Conservation (phyloP, 2,329 filamentous ascomycete genomes). For the Epichloe sp. region DNA sequence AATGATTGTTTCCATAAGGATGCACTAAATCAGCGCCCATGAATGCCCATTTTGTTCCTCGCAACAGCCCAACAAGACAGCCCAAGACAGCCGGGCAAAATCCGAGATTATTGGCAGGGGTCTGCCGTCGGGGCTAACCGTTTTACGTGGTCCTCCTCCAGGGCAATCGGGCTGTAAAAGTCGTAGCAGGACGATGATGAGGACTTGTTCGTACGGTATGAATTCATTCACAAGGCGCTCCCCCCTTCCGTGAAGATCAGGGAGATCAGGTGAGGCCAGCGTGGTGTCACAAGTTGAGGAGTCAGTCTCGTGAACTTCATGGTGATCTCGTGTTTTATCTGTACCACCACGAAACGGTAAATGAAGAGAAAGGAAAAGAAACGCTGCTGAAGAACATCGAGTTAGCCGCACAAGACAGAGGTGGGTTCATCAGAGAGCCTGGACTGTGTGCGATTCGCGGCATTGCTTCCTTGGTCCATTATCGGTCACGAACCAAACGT, state of each 20-base stretch:
- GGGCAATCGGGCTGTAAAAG: too few relatives aligned
- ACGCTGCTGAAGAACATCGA: background rate
- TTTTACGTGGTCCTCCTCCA: too few relatives aligned
- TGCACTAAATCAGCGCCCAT: too few relatives aligned
- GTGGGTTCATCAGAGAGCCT: background rate
- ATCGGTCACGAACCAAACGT: background rate
- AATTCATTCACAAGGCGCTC: background rate
- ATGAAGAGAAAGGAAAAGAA: background rate
- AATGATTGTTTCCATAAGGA: too few relatives aligned
- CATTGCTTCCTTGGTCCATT: background rate
- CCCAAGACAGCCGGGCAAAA: background rate
- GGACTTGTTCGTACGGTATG: background rate
- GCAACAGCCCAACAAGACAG: background rate
- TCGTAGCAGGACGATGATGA: too few relatives aligned
- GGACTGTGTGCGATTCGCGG: background rate
- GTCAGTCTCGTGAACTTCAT: background rate
- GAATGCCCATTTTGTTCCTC: too few relatives aligned
- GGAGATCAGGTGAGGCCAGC: background rate
- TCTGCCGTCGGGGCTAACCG: too few relatives aligned
- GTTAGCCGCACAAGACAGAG: background rate
- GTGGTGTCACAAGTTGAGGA: background rate
- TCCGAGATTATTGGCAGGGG: background rate
- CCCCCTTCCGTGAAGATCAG: background rate
- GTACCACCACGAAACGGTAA: background rate
- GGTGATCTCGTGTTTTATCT: background rate